phyloP scores from a whole-genome alignment of 2,329 filamentous ascomycete species.

The Fusarium graminum region DNA sequence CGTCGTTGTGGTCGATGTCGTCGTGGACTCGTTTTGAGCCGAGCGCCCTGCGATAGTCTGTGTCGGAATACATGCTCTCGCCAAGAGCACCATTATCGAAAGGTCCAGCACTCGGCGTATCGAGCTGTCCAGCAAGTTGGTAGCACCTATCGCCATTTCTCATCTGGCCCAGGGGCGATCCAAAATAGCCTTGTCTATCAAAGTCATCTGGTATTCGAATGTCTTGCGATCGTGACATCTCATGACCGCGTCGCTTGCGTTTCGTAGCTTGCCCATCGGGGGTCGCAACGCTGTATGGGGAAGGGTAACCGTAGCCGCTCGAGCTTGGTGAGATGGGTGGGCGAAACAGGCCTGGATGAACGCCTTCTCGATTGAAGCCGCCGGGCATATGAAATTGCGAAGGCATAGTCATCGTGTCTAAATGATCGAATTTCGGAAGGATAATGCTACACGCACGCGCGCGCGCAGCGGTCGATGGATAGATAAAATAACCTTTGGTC shows the following conservation, averaged over 20 bases:
- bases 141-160: constrained; percentile 54
- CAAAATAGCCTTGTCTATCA: constrained; percentile 42
- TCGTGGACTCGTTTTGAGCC: constrained; percentile 61
- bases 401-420: constrained; percentile 47
- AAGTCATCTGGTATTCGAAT: constrained; percentile 39
- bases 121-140: constrained; percentile 66
- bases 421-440: constrained; percentile 18
- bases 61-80: constrained; percentile 69
- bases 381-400: constrained; percentile 55
- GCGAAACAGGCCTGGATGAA: constrained; percentile 63
- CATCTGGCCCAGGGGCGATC: constrained; percentile 37
- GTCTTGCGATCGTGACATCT: constrained; percentile 47
- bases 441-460: constrained; percentile 8
- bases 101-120: constrained; percentile 58
- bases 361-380: constrained; percentile 53
- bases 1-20: constrained; percentile 54
- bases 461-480: constrained; percentile 11
- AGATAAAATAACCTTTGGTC: constrained; percentile 20
- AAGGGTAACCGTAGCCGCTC: constrained; percentile 55
- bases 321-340: constrained; percentile 60
- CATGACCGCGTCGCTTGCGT: constrained; percentile 60
- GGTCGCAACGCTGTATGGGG: constrained; percentile 36
- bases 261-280: constrained; percentile 53
- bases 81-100: constrained; percentile 57
- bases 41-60: constrained; percentile 66